Percentiles rank a stretch among this genome's conserved stretches.
Evolutionary conservation across 768 basidiomycete species (phyloP).

Genomic region (Mycena rebaudengoi): DNA sequence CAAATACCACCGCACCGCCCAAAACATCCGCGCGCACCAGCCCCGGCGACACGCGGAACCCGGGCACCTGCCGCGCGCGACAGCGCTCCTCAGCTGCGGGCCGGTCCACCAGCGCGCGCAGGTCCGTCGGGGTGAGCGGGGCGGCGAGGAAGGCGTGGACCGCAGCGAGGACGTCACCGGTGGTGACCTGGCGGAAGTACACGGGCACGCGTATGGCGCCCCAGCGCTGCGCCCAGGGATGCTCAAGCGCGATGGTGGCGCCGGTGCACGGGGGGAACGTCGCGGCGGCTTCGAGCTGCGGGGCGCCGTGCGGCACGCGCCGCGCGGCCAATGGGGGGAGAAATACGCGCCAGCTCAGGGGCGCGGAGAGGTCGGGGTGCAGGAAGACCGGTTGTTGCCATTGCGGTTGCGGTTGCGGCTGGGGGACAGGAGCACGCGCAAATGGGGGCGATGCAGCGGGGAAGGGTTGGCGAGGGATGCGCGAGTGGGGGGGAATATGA

Average conservation of each 20-base stretch:
- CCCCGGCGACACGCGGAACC: not conserved
- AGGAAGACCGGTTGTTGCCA: too few relatives aligned
- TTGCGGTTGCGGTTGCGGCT: too few relatives aligned
- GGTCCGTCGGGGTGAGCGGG: not conserved
- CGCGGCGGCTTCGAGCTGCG: not conserved
- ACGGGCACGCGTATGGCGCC: slow-evolving; percentile 1
- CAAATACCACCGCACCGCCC: not conserved
- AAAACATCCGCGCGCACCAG: slow-evolving; percentile 2
- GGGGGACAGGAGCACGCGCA: not conserved
- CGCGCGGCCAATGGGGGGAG: not conserved
- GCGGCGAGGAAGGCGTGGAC: not conserved
- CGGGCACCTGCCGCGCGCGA: not conserved
- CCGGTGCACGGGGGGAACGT: not conserved
- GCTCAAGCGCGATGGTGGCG: not conserved
- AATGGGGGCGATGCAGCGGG: not conserved
- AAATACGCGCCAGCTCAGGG: not conserved
- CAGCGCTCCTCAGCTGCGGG: not conserved
- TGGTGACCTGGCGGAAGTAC: not conserved
- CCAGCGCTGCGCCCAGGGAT: slow-evolving; percentile 6
- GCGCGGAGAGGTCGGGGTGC: not conserved
- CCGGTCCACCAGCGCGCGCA: not conserved
- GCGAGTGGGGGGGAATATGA: too few relatives aligned
- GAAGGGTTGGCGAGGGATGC: too few relatives aligned
- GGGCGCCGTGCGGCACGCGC: not conserved
- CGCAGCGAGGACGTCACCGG: slow-evolving; percentile 3